Percentiles rank a stretch among this genome's conserved stretches.
Evolutionary conservation across 176 grass and related monocot genomes (phyloP).

Genomic region (Avena insularis): DNA sequence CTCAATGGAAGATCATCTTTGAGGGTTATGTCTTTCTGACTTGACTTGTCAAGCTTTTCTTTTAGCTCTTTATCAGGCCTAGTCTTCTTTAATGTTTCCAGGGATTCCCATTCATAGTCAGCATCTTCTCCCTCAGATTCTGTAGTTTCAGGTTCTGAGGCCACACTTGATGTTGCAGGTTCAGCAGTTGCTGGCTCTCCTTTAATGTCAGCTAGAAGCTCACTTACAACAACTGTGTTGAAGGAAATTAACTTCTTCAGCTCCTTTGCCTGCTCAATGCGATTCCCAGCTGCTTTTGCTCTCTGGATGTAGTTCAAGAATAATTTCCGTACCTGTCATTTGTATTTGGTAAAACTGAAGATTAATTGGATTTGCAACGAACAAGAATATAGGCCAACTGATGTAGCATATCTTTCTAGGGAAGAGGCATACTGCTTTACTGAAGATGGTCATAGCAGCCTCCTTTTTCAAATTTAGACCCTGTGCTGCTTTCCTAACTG

Average conservation of each 20-base stretch:
- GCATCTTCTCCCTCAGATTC: constrained; percentile 61
- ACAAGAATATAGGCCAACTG: constrained; percentile 32
- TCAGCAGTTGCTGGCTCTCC: constrained; percentile 62
- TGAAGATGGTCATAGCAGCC: constrained; percentile 84
- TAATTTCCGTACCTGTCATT: constrained; percentile 72
- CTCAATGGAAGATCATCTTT: constrained; percentile 83
- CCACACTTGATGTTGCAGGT: constrained; percentile 48
- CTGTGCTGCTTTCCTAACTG: constrained; percentile 89
- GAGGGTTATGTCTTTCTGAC: constrained; percentile 94
- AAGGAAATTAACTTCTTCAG: constrained; percentile 90
- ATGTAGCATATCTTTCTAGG: constrained; percentile 22
- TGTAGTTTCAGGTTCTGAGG: constrained; percentile 47
- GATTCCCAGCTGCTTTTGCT: constrained; percentile 75
- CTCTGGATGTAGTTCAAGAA: constrained; percentile 80
- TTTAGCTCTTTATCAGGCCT: constrained; percentile 62
- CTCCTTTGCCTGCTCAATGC: constrained; percentile 90
- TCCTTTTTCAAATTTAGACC: constrained; percentile 82
- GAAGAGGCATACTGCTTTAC: constrained; percentile 79
- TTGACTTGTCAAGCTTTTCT: constrained; percentile 66
- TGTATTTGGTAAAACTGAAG: constrained; percentile 38
- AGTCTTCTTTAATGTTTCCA: constrained; percentile 76
- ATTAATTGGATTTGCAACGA: constrained; percentile 21
- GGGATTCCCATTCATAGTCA: constrained; percentile 72
- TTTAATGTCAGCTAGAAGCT: constrained; percentile 90
- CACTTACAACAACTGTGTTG: constrained; percentile 79